phyloP scores from a whole-genome alignment of 768 basidiomycete genomes.

The Suillus hirtellus region DNA sequence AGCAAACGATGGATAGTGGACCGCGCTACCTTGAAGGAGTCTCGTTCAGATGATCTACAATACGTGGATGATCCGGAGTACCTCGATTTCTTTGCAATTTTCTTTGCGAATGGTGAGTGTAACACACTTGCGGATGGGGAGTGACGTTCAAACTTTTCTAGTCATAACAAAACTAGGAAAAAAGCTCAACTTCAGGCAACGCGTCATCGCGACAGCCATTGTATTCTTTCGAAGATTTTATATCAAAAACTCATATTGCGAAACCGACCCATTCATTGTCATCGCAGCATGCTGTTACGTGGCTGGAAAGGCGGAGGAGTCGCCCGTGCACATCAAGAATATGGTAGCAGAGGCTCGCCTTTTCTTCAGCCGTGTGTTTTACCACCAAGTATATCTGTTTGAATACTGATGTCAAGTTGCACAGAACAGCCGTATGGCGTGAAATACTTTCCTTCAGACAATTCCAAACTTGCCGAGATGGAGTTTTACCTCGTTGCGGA shows the following conservation, averaged over 20 bases:
- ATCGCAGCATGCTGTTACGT: slow-evolving; percentile 94
- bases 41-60: slow-evolving; percentile 74
- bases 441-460: slow-evolving; percentile 83
- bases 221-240: slow-evolving; percentile 98
- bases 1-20: slow-evolving; percentile 95
- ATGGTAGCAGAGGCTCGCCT: slow-evolving; percentile 81
- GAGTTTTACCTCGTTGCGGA: slow-evolving; percentile 98
- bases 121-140: too few species aligned
- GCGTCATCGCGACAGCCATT: slow-evolving; percentile 91
- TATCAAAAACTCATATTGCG: slow-evolving; percentile 91
- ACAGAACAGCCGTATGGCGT: slow-evolving; percentile 67
- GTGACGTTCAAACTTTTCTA: slow-evolving; percentile 28
- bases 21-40: slow-evolving; percentile 67
- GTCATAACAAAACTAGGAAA: slow-evolving; percentile 88
- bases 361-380: slow-evolving; percentile 67
- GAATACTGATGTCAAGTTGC: slow-evolving; percentile 1
- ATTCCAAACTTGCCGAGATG: slow-evolving; percentile 95
- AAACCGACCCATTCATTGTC: slow-evolving; percentile 93
- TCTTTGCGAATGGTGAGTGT: slow-evolving; percentile 77
- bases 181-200: slow-evolving; percentile 79
- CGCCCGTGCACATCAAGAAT: slow-evolving; percentile 91
- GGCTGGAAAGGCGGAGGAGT: slow-evolving; percentile 96
- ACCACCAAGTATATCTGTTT: not conserved
- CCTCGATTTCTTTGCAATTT: slow-evolving; percentile 82
- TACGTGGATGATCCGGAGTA: slow-evolving; percentile 79